A percentile compares a stretch with the other conserved stretches of the same genome.
phyloP scores from a whole-genome alignment of 495 filamentous ascomycete genomes.

The Daldinia decipiens region DNA sequence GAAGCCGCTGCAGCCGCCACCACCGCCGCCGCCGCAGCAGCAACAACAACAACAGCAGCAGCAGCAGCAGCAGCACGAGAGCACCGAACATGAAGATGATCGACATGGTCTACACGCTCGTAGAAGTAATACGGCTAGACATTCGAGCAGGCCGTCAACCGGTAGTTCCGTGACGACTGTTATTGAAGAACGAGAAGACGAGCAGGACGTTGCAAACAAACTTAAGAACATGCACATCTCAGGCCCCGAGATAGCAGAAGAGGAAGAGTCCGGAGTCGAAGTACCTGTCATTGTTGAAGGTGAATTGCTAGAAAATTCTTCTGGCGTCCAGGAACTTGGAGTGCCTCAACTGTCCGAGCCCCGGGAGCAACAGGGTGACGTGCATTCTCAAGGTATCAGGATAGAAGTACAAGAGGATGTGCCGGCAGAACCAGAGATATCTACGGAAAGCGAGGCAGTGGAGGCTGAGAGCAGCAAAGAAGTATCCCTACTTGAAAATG shows the following conservation, averaged over 20 bases:
- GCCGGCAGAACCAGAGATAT: conserved; percentile 39
- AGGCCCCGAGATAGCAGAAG: conserved; percentile 51
- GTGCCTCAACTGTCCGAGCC: conserved; percentile 11
- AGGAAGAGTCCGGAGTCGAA: conserved; percentile 55
- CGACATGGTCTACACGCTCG: conserved; percentile 50
- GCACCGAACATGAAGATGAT: conserved; percentile 54
- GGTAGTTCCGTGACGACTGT: conserved; percentile 79
- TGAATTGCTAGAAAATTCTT: conserved; percentile 37
- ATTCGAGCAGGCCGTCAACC: conserved; percentile 76
- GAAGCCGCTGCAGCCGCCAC: conserved; percentile 55
- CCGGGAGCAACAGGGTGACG: conserved; percentile 8
- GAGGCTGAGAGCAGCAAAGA: conserved; percentile 36
- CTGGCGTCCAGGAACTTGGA: conserved; percentile 17
- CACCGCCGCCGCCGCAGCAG: too few relatives aligned
- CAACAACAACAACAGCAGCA: too few relatives aligned
- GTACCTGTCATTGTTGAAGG: conserved; percentile 60
- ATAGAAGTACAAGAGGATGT: conserved; percentile 38
- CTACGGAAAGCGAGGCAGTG: conserved; percentile 38
- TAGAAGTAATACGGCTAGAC: conserved; percentile 75
- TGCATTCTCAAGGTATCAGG: conserved; percentile 19
- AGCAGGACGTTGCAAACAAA: conserved; percentile 54
- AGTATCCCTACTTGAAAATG: conserved; percentile 25
- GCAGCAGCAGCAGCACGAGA: conserved; percentile 42
- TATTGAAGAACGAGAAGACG: conserved; percentile 75
- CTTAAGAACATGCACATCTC: conserved; percentile 55